Base-by-base conservation (phyloP, 2,329 filamentous ascomycete species). In the Phialophora expanda region DNA sequence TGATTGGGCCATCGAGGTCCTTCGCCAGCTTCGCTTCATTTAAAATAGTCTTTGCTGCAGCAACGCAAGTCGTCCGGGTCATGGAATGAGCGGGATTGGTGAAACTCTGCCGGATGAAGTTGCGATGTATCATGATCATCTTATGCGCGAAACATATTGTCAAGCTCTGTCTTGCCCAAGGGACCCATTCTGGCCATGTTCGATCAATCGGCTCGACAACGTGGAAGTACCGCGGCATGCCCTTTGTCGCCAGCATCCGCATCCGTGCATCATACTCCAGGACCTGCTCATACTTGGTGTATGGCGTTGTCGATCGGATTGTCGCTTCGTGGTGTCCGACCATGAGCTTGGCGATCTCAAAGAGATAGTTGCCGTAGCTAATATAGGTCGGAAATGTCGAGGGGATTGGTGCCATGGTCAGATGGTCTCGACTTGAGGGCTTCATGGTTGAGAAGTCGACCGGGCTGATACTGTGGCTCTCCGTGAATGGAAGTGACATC, bases 71-170 rank as follows among this genome's bases (percentile, higher is more conserved):
- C 70, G 77, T 76, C n/a, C 79, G 74, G 9, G 77, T 80, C 62
- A 79, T 78, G 0, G 74, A 75, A 58, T 78, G 81, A n/a, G 76
- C 74, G 0, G 73, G 72, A 48, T 79, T 77, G 6, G 76, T 77
- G 68, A 81, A 81, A 56, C 78, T 80, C 48, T 74, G 71, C 56
- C 76, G 76, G 1, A 81, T 69, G 61, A 79, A 81, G 32, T 75
- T 75, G 38, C 80, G 75, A 63, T 71, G 69, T 20, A 80, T 75
- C 79, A 81, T 81, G 66, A 82, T 81, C n/a, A 80, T 76, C 64
- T 82, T 81, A 46, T 82, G 79, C 8, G 76, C 75, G 9, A 74
- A 73, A 34, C 77, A 79, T 17, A 79, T 76, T 4, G 66, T 69
- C 12, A 66, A 48, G 26, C 66, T 64, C 11, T 26, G 50, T 17